phyloP scores from a whole-genome alignment of 1,139 yeast species.

The Pichia sp. region DNA sequence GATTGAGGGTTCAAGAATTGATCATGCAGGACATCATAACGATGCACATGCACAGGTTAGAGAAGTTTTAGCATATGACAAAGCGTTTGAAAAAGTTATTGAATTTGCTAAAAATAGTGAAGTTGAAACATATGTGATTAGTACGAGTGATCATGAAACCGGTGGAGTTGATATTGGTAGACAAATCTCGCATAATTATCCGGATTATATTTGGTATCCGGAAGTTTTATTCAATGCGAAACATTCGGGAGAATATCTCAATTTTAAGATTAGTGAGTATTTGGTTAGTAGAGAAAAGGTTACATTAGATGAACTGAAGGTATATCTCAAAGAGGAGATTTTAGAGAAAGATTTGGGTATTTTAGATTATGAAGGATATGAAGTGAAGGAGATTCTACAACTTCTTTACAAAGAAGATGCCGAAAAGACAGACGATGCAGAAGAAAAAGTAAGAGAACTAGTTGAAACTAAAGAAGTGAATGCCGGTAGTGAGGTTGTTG shows the following conservation, averaged over 20 bases:
- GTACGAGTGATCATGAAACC: slow-evolving; percentile 88
- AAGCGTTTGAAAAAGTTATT: slow-evolving; percentile 62
- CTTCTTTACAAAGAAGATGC: background rate
- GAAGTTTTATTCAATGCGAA: slow-evolving; percentile 56
- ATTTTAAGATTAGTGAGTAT: slow-evolving; percentile 31
- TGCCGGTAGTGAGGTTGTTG: slow-evolving; percentile 30
- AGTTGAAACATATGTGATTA: slow-evolving; percentile 64
- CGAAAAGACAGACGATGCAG: background rate
- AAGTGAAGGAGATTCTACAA: slow-evolving; percentile 3
- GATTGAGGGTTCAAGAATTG: slow-evolving; percentile 85
- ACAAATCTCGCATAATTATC: slow-evolving; percentile 55
- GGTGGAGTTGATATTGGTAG: slow-evolving; percentile 79
- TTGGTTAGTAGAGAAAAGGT: slow-evolving; percentile 6
- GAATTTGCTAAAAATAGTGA: slow-evolving; percentile 59
- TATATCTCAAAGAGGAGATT: slow-evolving; percentile 46
- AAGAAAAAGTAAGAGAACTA: background rate
- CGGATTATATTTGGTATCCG: slow-evolving; percentile 75
- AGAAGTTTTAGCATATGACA: slow-evolving; percentile 71
- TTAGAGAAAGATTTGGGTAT: slow-evolving; percentile 50
- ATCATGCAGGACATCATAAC: slow-evolving; percentile 86
- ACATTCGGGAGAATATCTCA: slow-evolving; percentile 68
- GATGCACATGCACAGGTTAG: slow-evolving; percentile 85
- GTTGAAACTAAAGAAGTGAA: slow-evolving; percentile 40
- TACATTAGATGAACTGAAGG: slow-evolving; percentile 27
- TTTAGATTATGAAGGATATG: slow-evolving; percentile 36